Evolutionary conservation across 2,329 filamentous ascomycete genomes (phyloP).

Genomic region (Diaporthe ampelina): DNA sequence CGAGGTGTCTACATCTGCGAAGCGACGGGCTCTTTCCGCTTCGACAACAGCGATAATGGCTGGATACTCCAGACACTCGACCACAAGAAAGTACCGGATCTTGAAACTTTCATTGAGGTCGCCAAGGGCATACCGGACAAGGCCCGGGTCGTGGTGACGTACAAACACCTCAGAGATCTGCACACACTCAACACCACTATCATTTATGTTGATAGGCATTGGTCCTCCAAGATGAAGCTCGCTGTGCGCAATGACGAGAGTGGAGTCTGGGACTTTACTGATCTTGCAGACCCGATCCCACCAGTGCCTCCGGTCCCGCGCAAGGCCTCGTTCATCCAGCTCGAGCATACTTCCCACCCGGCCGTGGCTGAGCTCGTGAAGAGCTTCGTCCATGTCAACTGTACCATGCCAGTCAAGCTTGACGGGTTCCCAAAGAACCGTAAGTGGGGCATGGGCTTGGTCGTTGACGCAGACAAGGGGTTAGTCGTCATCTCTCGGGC

Average conservation of each 20-base stretch:
- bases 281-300: constrained; percentile 85
- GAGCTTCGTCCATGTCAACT: constrained; percentile 94
- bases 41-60: constrained; percentile 77
- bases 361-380: constrained; percentile 94
- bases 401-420: constrained; percentile 93
- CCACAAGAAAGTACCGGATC: constrained; percentile 89
- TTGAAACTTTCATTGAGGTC: constrained; percentile 91
- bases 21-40: constrained; percentile 88
- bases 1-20: constrained; percentile 96
- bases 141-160: constrained; percentile 91
- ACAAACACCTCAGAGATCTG: constrained; percentile 91
- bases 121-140: constrained; percentile 88
- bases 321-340: constrained; percentile 90
- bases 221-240: constrained; percentile 94
- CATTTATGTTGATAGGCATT: constrained; percentile 93
- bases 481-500: constrained; percentile 94
- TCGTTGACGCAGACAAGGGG: constrained; percentile 97
- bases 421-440: constrained; percentile 97
- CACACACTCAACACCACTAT: constrained; percentile 96
- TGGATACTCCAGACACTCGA: constrained; percentile 96
- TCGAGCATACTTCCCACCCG: constrained; percentile 89
- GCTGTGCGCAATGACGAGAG: constrained; percentile 90
- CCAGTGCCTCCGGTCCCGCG: constrained; percentile 78
- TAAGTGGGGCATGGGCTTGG: constrained; percentile 94
- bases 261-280: constrained; percentile 94